These are phyloP conservation scores for Teratosphaeriaceae sp. DNA, from an alignment of 2,329 filamentous ascomycete species.

Conservation along the genomic window DNA sequence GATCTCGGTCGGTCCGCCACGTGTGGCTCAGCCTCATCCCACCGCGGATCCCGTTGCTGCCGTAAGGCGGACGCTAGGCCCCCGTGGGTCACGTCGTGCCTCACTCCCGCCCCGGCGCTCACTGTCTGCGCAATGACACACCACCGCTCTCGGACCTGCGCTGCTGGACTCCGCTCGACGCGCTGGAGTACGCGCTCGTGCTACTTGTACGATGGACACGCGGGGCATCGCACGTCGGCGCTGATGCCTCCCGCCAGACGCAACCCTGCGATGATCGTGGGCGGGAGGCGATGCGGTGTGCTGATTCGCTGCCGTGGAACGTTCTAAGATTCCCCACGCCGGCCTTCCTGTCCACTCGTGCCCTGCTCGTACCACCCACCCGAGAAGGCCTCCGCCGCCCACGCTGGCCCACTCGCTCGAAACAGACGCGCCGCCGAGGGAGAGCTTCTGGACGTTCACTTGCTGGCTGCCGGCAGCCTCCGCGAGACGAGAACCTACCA, in stretches of 20 bases:
- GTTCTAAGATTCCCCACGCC: constrained; percentile 5
- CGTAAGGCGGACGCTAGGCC: not conserved
- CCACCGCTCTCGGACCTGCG: no score
- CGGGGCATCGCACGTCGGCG: constrained; percentile 5
- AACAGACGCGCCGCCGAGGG: constrained; percentile 15
- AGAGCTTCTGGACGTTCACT: constrained; percentile 9
- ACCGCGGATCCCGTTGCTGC: no score
- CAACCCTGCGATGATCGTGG: not conserved
- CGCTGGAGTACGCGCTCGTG: constrained; percentile 14
- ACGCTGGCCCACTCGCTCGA: constrained; percentile 14
- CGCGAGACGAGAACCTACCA: constrained; percentile 15
- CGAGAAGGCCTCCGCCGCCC: constrained; percentile 12
- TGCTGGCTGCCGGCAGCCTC: constrained; percentile 13
- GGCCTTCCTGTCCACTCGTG: constrained; percentile 9
- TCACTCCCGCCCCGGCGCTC: no score
- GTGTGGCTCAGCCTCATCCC: constrained; percentile 3
- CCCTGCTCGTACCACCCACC: constrained; percentile 1
- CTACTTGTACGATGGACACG: constrained; percentile 10
- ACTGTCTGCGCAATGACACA: no score
- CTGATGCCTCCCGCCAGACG: not conserved
- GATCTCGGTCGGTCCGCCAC: constrained; percentile 2
- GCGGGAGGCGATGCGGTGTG: not conserved
- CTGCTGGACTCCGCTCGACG: not conserved
- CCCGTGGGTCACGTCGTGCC: no score
- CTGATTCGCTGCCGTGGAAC: constrained; percentile 2